phyloP scores from a whole-genome alignment of 768 basidiomycete genomes.

The Exidia glandulosa region DNA sequence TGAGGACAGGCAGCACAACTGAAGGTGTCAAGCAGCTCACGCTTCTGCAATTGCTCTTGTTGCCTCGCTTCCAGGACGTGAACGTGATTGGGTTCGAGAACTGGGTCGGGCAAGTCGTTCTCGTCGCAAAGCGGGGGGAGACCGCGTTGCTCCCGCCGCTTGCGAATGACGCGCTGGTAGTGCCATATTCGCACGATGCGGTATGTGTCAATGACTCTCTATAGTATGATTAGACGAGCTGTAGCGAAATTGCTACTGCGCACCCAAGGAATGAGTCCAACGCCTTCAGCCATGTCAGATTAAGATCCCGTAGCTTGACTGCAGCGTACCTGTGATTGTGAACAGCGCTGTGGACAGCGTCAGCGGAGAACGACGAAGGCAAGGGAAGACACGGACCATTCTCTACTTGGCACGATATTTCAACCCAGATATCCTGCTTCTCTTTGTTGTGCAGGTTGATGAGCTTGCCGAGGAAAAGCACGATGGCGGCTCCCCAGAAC shows the following conservation, averaged over 20 bases:
- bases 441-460: slow-evolving; percentile 63
- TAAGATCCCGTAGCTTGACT: not conserved
- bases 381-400: slow-evolving; percentile 37
- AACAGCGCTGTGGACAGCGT: slow-evolving; percentile 44
- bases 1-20: not conserved
- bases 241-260: no score
- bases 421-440: slow-evolving; percentile 72
- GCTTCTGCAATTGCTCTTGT: slow-evolving; percentile 51
- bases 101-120: slow-evolving; percentile 75
- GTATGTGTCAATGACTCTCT: slow-evolving; percentile 61
- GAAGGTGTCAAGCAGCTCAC: slow-evolving; percentile 27
- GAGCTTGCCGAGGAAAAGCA: slow-evolving; percentile 54
- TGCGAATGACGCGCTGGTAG: slow-evolving; percentile 51
- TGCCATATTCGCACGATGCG: slow-evolving; percentile 65
- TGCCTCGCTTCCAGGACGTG: slow-evolving; percentile 59
- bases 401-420: slow-evolving; percentile 62
- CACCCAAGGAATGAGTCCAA: slow-evolving; percentile 55
- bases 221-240: not conserved
- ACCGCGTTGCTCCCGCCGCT: slow-evolving; percentile 48
- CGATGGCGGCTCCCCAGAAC: slow-evolving; percentile 82
- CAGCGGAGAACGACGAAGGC: slow-evolving; percentile 7
- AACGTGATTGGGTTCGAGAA: slow-evolving; percentile 56
- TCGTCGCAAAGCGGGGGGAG: slow-evolving; percentile 60
- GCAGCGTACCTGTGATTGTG: slow-evolving; percentile 56
- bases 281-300: not conserved